Conservation (phyloP, 2,329 filamentous ascomycete genomes). For the Colletotrichum sp. region DNA sequence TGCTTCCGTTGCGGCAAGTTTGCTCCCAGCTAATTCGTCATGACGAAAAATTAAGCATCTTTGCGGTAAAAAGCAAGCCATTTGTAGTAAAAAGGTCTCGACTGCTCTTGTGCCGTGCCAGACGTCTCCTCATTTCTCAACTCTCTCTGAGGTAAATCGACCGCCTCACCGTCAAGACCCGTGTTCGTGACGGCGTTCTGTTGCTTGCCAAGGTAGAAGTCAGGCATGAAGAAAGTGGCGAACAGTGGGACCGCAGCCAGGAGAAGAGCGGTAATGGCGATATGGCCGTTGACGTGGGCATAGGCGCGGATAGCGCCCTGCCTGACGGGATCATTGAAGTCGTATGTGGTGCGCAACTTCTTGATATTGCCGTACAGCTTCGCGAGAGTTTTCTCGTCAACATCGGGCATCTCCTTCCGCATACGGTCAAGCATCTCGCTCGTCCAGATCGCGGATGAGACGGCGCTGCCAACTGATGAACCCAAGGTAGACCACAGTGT, state of each 20-base stretch:
- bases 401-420: constrained; percentile 32
- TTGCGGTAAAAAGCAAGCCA: not conserved
- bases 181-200: constrained; percentile 39
- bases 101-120: not conserved
- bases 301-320: constrained; percentile 43
- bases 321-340: constrained; percentile 36
- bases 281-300: constrained; percentile 37
- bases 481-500: constrained; percentile 45
- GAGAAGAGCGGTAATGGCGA: constrained; percentile 34
- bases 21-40: too few species aligned
- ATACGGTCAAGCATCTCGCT: constrained; percentile 39
- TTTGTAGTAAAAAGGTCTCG: not conserved
- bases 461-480: constrained; percentile 41
- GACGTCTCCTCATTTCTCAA: not conserved
- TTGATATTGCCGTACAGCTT: constrained; percentile 40
- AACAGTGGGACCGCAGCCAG: constrained; percentile 36
- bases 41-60: fast-evolving
- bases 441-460: constrained; percentile 44
- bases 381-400: constrained; percentile 26
- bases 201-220: constrained; percentile 41
- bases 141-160: constrained; percentile 19
- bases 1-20: not conserved
- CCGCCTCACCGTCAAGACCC: constrained; percentile 33
- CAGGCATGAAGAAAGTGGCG: constrained; percentile 44
- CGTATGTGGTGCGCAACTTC: constrained; percentile 34